A percentile compares a stretch with the other conserved stretches of the same genome.
Conservation (phyloP, 2,329 filamentous ascomycete genomes). For the Neonectria ditissima region DNA sequence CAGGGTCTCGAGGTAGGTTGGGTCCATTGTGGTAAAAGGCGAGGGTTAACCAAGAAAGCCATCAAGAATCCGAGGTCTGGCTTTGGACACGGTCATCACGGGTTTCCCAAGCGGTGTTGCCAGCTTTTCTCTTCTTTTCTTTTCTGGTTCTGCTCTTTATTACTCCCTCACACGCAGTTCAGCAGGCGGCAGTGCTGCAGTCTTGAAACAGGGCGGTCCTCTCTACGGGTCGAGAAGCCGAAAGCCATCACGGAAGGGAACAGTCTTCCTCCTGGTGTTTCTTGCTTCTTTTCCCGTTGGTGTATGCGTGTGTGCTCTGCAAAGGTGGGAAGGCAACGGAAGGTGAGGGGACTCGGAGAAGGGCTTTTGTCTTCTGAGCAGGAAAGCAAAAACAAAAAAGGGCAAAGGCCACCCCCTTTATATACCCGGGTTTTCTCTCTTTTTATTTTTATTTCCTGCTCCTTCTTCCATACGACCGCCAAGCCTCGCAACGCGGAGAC, state of each 20-base stretch:
- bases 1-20: slow-evolving; percentile 38
- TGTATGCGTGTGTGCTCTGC: background rate
- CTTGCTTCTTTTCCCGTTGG: slow-evolving; percentile 7
- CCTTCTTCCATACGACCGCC: slow-evolving; percentile 4
- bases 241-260: slow-evolving; percentile 45
- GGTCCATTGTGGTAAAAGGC: slow-evolving; percentile 41
- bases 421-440: slow-evolving; percentile 15
- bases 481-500: slow-evolving; percentile 14
- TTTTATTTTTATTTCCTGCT: background rate
- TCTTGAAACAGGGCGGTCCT: slow-evolving; percentile 43
- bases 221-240: slow-evolving; percentile 41
- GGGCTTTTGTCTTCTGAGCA: background rate
- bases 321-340: background rate
- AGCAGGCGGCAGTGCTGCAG: slow-evolving; percentile 45
- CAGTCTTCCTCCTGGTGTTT: no score
- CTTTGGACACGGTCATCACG: slow-evolving; percentile 44
- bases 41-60: slow-evolving; percentile 42
- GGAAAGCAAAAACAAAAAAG: slow-evolving; percentile 1
- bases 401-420: slow-evolving; percentile 16
- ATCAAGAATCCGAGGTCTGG: slow-evolving; percentile 39
- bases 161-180: slow-evolving; percentile 40
- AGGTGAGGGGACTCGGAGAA: background rate
- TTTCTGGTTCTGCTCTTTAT: slow-evolving; percentile 2
- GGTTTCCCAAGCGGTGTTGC: slow-evolving; percentile 17
- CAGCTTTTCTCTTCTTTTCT: slow-evolving; percentile 12